A percentile compares a stretch with the other conserved stretches of the same genome.
Conservation (phyloP, 306 rosid genomes). For the Lablab purpureus region DNA sequence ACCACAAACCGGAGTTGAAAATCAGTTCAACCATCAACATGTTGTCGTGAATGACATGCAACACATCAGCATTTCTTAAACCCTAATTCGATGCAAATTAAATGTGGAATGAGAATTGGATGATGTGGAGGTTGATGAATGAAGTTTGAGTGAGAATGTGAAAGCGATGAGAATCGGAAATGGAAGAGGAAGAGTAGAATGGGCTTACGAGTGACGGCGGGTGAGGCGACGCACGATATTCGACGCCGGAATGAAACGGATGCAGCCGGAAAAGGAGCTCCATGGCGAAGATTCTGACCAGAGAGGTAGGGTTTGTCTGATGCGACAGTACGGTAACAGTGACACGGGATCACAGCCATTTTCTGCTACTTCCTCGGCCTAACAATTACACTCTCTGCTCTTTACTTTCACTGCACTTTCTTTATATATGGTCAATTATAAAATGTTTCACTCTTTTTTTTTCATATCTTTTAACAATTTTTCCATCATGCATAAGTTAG, state of each 20-base stretch:
- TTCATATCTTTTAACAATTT: too few relatives aligned
- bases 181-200: background rate
- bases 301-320: conserved; percentile 52
- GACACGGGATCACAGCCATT: conserved; percentile 59
- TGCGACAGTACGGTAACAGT: conserved; percentile 37
- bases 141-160: background rate
- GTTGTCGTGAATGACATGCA: background rate
- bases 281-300: conserved; percentile 38
- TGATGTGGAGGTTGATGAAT: background rate
- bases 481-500: too few relatives aligned
- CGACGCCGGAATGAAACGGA: conserved; percentile 6
- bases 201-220: conserved; percentile 50
- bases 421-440: background rate
- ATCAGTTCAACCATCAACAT: background rate
- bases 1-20: background rate
- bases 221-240: conserved; percentile 61
- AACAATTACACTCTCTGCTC: background rate
- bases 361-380: background rate
- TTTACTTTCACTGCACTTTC: background rate
- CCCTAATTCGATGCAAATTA: conserved; percentile 40
- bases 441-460: background rate
- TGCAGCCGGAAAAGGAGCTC: conserved; percentile 1
- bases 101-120: background rate
- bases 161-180: background rate
- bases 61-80: background rate